Percentiles rank a stretch among this genome's conserved stretches.
phyloP scores from a whole-genome alignment of 2,329 filamentous ascomycete genomes.

The Alternaria tenuissima region DNA sequence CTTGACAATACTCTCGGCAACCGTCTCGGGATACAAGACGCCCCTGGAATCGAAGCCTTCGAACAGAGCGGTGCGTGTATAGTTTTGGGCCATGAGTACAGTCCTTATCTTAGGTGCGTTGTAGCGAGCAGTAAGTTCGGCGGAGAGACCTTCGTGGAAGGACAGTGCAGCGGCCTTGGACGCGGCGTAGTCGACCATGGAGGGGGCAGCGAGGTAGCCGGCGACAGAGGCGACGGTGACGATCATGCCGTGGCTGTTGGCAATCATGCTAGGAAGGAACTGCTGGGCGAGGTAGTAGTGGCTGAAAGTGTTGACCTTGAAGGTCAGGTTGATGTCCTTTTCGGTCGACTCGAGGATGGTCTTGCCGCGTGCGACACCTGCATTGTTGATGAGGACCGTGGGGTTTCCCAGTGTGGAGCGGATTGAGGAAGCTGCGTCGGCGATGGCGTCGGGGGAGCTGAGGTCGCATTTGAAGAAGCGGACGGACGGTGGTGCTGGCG shows the following conservation, averaged over 20 bases:
- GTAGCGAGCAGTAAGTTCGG: constrained; percentile 61
- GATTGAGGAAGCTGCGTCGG: constrained; percentile 62
- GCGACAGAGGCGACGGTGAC: constrained; percentile 74
- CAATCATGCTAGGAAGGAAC: constrained; percentile 72
- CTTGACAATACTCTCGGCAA: constrained; percentile 69
- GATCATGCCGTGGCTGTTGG: constrained; percentile 73
- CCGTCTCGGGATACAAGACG: constrained; percentile 66
- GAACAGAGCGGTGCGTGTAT: constrained; percentile 69
- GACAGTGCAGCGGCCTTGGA: constrained; percentile 71
- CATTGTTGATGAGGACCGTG: constrained; percentile 77
- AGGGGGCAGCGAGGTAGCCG: constrained; percentile 66
- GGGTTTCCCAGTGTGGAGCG: constrained; percentile 67
- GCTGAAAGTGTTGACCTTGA: constrained; percentile 74
- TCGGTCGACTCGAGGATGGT: constrained; percentile 67
- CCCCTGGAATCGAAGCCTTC: constrained; percentile 61
- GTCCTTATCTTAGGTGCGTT: constrained; percentile 70
- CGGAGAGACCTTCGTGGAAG: constrained; percentile 70
- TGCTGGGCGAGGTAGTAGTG: constrained; percentile 73
- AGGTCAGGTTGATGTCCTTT: constrained; percentile 69
- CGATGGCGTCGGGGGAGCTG: constrained; percentile 64
- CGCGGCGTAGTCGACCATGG: constrained; percentile 72
- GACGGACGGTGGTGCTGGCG: constrained; percentile 61
- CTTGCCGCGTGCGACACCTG: constrained; percentile 69
- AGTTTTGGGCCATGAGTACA: constrained; percentile 70
- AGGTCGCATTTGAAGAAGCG: constrained; percentile 76